A percentile compares a stretch with the other conserved stretches of the same genome.
Conservation (phyloP, 75 land plant species). For the Adiantum capillusveneris region DNA sequence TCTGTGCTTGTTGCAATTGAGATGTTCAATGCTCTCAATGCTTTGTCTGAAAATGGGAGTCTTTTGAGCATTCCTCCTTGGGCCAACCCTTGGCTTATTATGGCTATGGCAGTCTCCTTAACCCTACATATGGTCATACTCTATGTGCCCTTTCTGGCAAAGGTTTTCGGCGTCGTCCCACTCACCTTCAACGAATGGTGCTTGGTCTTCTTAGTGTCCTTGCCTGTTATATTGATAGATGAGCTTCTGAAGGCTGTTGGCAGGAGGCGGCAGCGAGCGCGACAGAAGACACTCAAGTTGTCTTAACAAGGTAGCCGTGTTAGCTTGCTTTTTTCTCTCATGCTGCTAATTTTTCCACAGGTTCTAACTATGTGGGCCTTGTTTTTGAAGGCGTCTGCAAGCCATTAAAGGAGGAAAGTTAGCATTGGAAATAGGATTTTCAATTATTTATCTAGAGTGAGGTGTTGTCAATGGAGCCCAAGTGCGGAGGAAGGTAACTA, state of each 20-base stretch:
- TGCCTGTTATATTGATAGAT: slow-evolving; percentile 78
- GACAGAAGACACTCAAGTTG: no score
- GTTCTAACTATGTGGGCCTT: no score
- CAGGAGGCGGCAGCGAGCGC: slow-evolving; percentile 16
- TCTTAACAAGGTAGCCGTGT: no score
- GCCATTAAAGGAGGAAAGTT: no score
- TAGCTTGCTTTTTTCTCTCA: no score
- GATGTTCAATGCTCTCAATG: slow-evolving; percentile 93
- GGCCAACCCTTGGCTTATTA: slow-evolving; percentile 83
- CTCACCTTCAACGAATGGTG: slow-evolving; percentile 73
- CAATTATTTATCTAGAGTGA: no score
- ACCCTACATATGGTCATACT: slow-evolving; percentile 70
- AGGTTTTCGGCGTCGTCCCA: slow-evolving; percentile 81
- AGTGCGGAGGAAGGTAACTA: no score
- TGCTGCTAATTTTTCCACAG: no score
- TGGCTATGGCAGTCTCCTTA: slow-evolving; percentile 76
- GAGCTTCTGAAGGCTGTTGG: slow-evolving; percentile 68
- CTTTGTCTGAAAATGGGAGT: slow-evolving; percentile 86
- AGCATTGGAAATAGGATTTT: no score
- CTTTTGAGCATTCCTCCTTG: slow-evolving; percentile 81
- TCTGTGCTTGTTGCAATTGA: slow-evolving; percentile 89
- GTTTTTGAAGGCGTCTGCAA: no score
- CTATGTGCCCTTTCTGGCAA: slow-evolving; percentile 74
- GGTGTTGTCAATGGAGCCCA: no score
- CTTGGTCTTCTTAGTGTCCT: slow-evolving; percentile 60